Percentiles rank a stretch among this genome's conserved stretches.
Evolutionary conservation across 129 eudicot species (phyloP).

Genomic region (Kitagawia praeruptora): DNA sequence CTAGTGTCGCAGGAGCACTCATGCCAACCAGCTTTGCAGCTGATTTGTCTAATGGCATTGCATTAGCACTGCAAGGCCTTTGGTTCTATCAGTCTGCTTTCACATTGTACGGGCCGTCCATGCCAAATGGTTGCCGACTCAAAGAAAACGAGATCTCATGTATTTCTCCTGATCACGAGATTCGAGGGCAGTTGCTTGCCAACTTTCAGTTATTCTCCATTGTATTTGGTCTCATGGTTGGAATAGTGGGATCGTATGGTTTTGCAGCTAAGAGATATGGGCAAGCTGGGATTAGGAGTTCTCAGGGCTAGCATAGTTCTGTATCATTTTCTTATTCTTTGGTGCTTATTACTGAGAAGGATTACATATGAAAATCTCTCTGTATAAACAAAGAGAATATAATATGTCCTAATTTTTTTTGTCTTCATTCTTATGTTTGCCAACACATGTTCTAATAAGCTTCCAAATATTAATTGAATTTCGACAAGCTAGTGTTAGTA

Average conservation of each 20-base stretch:
- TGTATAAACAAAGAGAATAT: neutral
- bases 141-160: conserved; percentile 38
- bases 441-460: neutral
- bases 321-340: neutral
- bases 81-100: conserved; percentile 92
- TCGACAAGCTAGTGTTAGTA: too few species aligned
- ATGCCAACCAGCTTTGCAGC: conserved; percentile 72
- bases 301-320: conserved; percentile 2
- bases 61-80: conserved; percentile 83
- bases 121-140: conserved; percentile 74
- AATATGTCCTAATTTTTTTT: neutral
- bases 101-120: conserved; percentile 81
- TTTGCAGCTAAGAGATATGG: conserved; percentile 42
- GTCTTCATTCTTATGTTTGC: neutral
- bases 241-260: conserved; percentile 45
- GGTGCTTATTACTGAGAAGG: neutral
- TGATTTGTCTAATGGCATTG: conserved; percentile 60
- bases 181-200: conserved; percentile 69
- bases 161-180: conserved; percentile 34
- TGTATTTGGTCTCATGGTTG: conserved; percentile 47
- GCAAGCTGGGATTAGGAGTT: conserved; percentile 15
- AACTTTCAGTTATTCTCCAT: conserved; percentile 73
- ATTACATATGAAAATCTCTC: neutral
- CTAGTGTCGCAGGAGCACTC: conserved; percentile 55
- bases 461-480: too few species aligned